Evolutionary conservation across 1,139 yeast genomes (phyloP), one percentile per base, ranked within the genome.

Genomic region (Petasospora rhodanensis): DNA sequence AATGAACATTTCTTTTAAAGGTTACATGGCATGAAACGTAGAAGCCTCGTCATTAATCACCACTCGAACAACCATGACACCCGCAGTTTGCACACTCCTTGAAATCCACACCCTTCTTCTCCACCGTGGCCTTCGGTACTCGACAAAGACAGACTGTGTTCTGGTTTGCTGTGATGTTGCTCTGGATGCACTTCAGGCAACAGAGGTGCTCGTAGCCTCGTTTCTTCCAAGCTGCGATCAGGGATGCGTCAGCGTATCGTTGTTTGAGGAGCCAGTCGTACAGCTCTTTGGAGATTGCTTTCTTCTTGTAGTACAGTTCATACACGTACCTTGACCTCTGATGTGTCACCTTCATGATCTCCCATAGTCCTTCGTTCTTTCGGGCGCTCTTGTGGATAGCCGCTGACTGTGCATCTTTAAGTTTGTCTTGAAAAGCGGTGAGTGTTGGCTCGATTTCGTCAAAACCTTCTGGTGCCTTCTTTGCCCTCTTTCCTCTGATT

Each of bases 191-290:
- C 45, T 74, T 70, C 41, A 87, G 58, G 54, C 97, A 87, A 52
- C 97, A 87, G 35, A 87, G 61, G 40, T 80, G 73, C 54, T 87
- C 96, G 57, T 87, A 87, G 7, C 96, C 96, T 52, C 76, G 79
- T 52, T 84, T 86, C 57, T 79, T 79, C 96, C 96, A 87, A 56
- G 87, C 87, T 22, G 95, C 93, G 24, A 87, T 84, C 39, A 87
- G 62, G 27, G 75, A 70, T 6, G 66, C 74, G 53, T 87, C 91
- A 2, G 74, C 83, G 47, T 76, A 75, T 37, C 76, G 72, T 49
- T 83, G 79, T 43, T 73, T 70, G 34, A 85, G 51, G 17, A 87
- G 62, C 85, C 91, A 87, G 28, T 78, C 77, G 55, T 85, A 87
- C n/a, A 87, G 63, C 26, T 79, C 79, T 29, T 65, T 60, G 3